Conservation (phyloP, 768 basidiomycete species). For the Hygrocybe coccinea region DNA sequence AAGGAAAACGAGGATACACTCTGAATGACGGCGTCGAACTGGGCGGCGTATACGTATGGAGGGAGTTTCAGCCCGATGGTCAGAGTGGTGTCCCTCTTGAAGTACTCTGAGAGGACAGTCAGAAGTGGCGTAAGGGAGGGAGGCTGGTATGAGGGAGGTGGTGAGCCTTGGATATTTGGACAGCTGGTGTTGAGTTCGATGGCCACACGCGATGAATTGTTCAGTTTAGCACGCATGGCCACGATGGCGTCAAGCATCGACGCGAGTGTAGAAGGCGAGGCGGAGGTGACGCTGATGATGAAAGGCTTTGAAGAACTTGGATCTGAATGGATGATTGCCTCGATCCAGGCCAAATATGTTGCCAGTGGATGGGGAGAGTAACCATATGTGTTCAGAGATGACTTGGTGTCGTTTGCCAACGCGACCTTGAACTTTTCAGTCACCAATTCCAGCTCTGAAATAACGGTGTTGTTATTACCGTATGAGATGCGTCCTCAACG, state of each 20-base stretch:
- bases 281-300: slow-evolving; percentile 75
- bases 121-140: slow-evolving; percentile 50
- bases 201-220: slow-evolving; percentile 46
- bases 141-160: slow-evolving; percentile 66
- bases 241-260: slow-evolving; percentile 60
- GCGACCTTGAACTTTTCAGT: slow-evolving; percentile 50
- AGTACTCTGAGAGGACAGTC: slow-evolving; percentile 45
- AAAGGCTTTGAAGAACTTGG: slow-evolving; percentile 45
- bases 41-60: slow-evolving; percentile 60
- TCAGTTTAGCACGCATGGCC: slow-evolving; percentile 42
- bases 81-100: slow-evolving; percentile 47
- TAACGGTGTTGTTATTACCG: slow-evolving; percentile 37
- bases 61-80: slow-evolving; percentile 76
- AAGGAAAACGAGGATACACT: too few relatives aligned
- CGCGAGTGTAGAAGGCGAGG: slow-evolving; percentile 45
- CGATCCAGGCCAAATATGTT: slow-evolving; percentile 63
- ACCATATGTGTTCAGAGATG: slow-evolving; percentile 83
- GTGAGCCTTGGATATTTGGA: slow-evolving; percentile 63
- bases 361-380: slow-evolving; percentile 75
- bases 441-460: slow-evolving; percentile 3
- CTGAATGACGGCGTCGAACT: slow-evolving; percentile 53
- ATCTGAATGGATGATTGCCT: slow-evolving; percentile 41
- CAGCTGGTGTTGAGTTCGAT: slow-evolving; percentile 84
- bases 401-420: slow-evolving; percentile 44
- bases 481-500: slow-evolving; percentile 56